Evolutionary conservation across 2,329 filamentous ascomycete genomes (phyloP), one percentile per base, ranked within the genome.

Genomic region (Stagonosporopsis cucurbitacearum): DNA sequence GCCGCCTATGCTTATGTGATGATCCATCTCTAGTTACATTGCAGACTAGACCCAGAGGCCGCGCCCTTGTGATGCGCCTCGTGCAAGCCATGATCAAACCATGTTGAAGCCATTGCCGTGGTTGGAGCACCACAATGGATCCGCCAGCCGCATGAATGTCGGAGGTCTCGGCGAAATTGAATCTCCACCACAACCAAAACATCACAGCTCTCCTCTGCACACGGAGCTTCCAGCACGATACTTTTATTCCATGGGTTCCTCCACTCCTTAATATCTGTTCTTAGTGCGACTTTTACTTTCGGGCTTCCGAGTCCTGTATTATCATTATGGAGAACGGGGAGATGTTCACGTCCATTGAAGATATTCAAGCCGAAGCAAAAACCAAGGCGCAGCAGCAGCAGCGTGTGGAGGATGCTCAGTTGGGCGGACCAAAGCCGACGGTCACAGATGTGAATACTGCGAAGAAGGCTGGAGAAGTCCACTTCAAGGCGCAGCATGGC

Each of bases 401-500:
- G 47, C 54, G 54, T 35, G 28, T 22, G n/a, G 54, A 45, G 35
- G 39, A 57, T 9, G 54, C 54, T 32, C 54, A 52, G 45, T 51
- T 57, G 39, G 54, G 70, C 19, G 54, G 70, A 12, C 62, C 70
- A 57, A 67, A 65, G 58, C 59, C 63, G 33, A 68, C 59, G 15
- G 64, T 64, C 9, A 50, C 52, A 30, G 65, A 74, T 48, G 63
- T 70, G 39, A 67, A 22, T 45, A 51, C 55, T 17, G 70, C 67
- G 35, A 75, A 77, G 54, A 79, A 78, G 64, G 70, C 73, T 55
- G 75, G 76, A 36, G 76, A 80, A 52, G 71, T 81, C 19, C 77
- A 78, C 51, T 85, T 84, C 77, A 83, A 83, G 62, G 80, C 80
- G 41, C 75, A 79, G 22, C 82, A 84, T 72, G 77, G 77, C 25